Conservation (phyloP, 2,329 filamentous ascomycete genomes). For the Cadophora luteo-olivacea region DNA sequence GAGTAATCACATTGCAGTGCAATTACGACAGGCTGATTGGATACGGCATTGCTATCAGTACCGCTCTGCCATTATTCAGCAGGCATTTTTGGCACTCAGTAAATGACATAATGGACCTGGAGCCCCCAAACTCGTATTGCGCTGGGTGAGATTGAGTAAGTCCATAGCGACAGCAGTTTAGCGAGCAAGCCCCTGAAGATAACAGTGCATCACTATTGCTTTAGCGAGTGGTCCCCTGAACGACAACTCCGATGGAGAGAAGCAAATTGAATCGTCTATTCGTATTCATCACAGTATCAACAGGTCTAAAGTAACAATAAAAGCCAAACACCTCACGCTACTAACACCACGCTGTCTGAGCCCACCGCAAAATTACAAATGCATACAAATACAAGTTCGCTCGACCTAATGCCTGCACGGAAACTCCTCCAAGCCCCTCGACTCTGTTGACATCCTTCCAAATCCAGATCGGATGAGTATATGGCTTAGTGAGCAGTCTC, state of each 20-base stretch:
- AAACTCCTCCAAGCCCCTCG: neutral
- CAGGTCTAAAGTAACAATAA: neutral
- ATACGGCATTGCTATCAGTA: neutral
- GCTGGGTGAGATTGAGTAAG: neutral
- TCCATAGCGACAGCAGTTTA: neutral
- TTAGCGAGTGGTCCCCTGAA: neutral
- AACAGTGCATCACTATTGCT: neutral
- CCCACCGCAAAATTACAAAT: neutral
- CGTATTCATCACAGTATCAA: neutral
- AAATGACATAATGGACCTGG: neutral
- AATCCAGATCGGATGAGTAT: neutral
- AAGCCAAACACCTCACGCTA: neutral
- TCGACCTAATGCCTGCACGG: too few species aligned
- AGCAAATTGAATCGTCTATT: too few species aligned
- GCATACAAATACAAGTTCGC: neutral
- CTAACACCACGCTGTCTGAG: neutral
- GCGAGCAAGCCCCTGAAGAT: neutral
- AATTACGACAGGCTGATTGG: neutral
- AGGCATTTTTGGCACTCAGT: neutral
- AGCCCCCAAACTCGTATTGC: constrained; percentile 3
- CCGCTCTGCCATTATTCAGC: neutral
- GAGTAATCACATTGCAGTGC: neutral
- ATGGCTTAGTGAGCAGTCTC: neutral
- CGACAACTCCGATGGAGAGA: too few species aligned
- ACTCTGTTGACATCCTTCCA: neutral